Evolutionary conservation across 768 basidiomycete genomes (phyloP).

Genomic region (Mycena alexandri): DNA sequence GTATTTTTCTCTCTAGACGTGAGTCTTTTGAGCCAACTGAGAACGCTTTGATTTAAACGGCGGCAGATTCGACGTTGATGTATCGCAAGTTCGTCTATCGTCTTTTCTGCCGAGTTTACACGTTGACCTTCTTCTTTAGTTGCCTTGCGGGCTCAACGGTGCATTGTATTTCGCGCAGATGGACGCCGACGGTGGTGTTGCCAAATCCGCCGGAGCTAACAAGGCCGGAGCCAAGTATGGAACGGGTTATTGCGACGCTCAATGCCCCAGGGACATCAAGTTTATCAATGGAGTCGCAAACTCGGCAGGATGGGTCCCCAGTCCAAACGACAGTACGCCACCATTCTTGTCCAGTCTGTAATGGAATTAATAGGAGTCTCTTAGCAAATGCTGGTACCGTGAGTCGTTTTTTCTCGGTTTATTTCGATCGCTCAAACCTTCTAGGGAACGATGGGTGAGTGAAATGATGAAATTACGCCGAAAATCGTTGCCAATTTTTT

Average conservation of each 20-base stretch:
- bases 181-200: conserved; percentile 67
- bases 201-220: conserved; percentile 50
- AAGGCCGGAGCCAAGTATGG: conserved; percentile 67
- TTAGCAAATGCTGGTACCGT: conserved; percentile 52
- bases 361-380: background rate
- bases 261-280: conserved; percentile 73
- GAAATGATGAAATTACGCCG: too few species aligned
- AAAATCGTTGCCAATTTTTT: too few species aligned
- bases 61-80: conserved; percentile 71
- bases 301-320: conserved; percentile 22
- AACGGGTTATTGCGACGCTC: conserved; percentile 75
- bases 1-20: too few species aligned
- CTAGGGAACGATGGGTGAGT: background rate
- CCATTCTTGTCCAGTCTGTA: background rate
- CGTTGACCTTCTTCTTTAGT: conserved; percentile 28
- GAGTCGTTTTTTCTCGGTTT: background rate
- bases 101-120: background rate
- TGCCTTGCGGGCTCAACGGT: conserved; percentile 71
- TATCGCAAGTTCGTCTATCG: conserved; percentile 47
- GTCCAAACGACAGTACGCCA: conserved; percentile 27
- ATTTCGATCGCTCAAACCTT: too few species aligned
- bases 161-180: conserved; percentile 72
- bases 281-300: conserved; percentile 64
- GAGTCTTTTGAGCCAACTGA: too few species aligned
- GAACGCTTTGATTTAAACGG: too few species aligned